A percentile compares a stretch with the other conserved stretches of the same genome.
These are phyloP conservation scores for Goniomonas avonlea DNA, from an alignment of 78 protist species.

Conservation along the genomic window DNA sequence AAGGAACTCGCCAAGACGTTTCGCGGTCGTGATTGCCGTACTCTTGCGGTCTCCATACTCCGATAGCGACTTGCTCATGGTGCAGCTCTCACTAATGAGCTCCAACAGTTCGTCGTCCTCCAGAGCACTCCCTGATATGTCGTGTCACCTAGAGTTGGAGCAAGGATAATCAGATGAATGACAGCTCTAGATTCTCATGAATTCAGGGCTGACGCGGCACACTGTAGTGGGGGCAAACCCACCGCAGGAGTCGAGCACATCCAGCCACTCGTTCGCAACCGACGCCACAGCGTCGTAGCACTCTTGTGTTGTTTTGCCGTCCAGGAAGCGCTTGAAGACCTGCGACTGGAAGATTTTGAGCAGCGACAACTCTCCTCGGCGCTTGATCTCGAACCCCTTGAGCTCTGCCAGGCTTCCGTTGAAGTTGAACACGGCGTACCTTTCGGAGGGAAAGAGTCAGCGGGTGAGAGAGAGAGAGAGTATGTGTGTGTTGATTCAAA, in stretches of 20 bases:
- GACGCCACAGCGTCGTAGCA: constrained; percentile 77
- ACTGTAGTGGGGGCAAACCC: neutral
- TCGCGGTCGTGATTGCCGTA: constrained; percentile 64
- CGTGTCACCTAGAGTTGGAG: neutral
- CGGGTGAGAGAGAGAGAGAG: too few species aligned
- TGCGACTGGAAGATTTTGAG: constrained; percentile 89
- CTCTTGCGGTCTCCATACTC: constrained; percentile 69
- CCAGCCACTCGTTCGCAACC: constrained; percentile 83
- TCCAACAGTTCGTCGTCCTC: constrained; percentile 80
- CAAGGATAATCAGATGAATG: neutral
- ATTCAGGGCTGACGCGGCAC: neutral
- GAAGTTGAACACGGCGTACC: constrained; percentile 94
- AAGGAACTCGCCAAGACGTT: constrained; percentile 9
- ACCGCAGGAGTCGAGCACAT: constrained; percentile 75
- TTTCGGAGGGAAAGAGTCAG: too few species aligned
- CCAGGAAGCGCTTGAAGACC: constrained; percentile 36
- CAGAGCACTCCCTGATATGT: constrained; percentile 4
- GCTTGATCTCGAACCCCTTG: constrained; percentile 96
- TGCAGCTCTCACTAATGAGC: constrained; percentile 70
- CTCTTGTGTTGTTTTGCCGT: constrained; percentile 67
- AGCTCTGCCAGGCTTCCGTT: constrained; percentile 89
- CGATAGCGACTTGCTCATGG: constrained; percentile 73
- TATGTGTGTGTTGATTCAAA: too few species aligned
- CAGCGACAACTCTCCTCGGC: constrained; percentile 95
- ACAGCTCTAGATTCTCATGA: neutral